Conservation (phyloP, 257 asterid genomes). For the Nyctanthes arbortristis region DNA sequence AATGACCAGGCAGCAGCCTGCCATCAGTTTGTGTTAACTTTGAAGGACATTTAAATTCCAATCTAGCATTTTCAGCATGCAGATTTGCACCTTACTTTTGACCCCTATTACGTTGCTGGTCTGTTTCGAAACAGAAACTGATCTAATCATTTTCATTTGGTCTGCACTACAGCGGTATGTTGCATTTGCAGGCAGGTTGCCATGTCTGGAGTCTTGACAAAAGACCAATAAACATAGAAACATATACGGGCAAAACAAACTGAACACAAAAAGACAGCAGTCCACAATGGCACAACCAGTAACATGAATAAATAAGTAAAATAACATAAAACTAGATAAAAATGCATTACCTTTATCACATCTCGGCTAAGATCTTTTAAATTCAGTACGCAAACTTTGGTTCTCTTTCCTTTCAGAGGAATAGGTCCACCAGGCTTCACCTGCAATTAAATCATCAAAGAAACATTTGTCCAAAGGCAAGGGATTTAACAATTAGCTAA, state of each 20-base stretch:
- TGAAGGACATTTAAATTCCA: background rate
- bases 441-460: conserved; percentile 43
- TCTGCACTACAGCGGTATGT: too few relatives aligned
- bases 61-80: background rate
- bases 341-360: conserved; percentile 77
- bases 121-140: too few relatives aligned
- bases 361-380: conserved; percentile 83
- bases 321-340: background rate
- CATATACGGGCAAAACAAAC: too few relatives aligned
- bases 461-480: conserved; percentile 13
- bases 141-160: too few relatives aligned
- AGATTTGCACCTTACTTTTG: background rate
- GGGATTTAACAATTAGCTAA: background rate
- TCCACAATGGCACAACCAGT: too few relatives aligned
- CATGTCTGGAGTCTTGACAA: too few relatives aligned
- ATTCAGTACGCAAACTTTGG: conserved; percentile 60
- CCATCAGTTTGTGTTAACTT: background rate
- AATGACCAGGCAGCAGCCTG: background rate
- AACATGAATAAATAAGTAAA: too few relatives aligned
- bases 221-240: too few relatives aligned
- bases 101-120: too few relatives aligned
- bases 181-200: too few relatives aligned
- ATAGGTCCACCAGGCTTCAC: conserved; percentile 90
- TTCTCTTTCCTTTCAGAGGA: conserved; percentile 84
- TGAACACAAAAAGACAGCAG: too few relatives aligned